phyloP scores from a whole-genome alignment of 2,329 filamentous ascomycete species.

The Sarocladiaceae sp. region DNA sequence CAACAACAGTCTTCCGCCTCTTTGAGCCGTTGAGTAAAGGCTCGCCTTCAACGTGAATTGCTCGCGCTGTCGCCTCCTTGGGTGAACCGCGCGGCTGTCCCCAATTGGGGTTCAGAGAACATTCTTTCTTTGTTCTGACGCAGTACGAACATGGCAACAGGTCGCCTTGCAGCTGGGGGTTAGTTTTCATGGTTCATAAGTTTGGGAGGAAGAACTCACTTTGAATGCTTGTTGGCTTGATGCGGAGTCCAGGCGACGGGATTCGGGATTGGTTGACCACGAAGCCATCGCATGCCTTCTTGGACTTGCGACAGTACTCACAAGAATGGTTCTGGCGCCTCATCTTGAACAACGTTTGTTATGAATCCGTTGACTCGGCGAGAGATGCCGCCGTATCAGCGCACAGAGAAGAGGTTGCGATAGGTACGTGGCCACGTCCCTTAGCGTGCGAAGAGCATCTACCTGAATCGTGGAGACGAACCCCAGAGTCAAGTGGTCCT shows the following conservation, averaged over 20 bases:
- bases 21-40: neutral
- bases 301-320: conserved; percentile 18
- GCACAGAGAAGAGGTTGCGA: too few species aligned
- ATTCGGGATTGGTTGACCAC: conserved; percentile 1
- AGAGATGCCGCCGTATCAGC: too few species aligned
- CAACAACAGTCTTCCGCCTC: neutral
- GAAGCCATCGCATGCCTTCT: conserved; percentile 21
- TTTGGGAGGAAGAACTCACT: neutral
- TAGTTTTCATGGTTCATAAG: neutral
- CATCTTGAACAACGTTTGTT: conserved; percentile 1
- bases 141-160: conserved; percentile 17
- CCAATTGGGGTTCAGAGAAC: conserved; percentile 15
- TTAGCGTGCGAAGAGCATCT: too few species aligned
- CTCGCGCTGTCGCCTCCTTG: neutral
- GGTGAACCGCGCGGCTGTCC: neutral
- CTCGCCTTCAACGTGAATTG: neutral
- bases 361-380: too few species aligned
- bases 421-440: too few species aligned
- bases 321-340: conserved; percentile 15
- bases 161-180: neutral
- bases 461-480: too few species aligned
- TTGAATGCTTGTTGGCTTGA: conserved; percentile 12
- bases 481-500: too few species aligned
- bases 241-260: neutral
- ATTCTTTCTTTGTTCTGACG: conserved; percentile 16